Conservation (phyloP, 352 stramenopile species). For the Aphanomyces astaci region DNA sequence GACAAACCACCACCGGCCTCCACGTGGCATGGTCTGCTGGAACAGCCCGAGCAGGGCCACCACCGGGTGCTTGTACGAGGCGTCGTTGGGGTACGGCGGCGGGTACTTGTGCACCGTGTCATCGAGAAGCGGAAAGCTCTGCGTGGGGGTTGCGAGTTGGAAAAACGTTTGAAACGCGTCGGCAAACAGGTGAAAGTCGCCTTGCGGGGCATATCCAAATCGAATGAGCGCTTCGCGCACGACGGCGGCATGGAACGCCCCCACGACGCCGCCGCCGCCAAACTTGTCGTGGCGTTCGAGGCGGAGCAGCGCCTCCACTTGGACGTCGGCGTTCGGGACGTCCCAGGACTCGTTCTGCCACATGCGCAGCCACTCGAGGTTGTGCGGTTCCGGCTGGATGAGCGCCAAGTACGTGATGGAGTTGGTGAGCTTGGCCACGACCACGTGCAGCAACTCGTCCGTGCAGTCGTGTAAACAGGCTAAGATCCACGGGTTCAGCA, state of each 20-base stretch:
- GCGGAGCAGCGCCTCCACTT: constrained; percentile 46
- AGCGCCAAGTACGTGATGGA: constrained; percentile 13
- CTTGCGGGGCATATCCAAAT: constrained; percentile 31
- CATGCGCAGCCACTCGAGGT: constrained; percentile 18
- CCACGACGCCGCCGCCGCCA: neutral
- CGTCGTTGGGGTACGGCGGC: neutral
- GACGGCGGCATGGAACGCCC: constrained; percentile 32
- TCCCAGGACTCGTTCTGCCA: constrained; percentile 31
- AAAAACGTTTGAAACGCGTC: constrained; percentile 53
- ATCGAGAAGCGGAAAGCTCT: constrained; percentile 38
- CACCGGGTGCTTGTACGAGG: constrained; percentile 17
- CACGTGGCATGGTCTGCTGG: constrained; percentile 27
- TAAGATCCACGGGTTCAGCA: constrained; percentile 67
- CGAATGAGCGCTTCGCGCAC: constrained; percentile 37
- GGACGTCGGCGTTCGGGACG: constrained; percentile 35
- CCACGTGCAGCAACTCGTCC: constrained; percentile 34
- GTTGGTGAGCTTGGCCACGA: constrained; percentile 28
- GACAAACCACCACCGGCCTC: constrained; percentile 68
- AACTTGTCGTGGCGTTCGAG: constrained; percentile 35
- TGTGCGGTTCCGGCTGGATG: constrained; percentile 2
- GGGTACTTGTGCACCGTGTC: constrained; percentile 26
- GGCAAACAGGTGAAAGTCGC: constrained; percentile 33
- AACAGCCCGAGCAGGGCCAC: constrained; percentile 16
- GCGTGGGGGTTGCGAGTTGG: constrained; percentile 30
- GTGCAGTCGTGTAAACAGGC: constrained; percentile 52